A percentile compares a stretch with the other conserved stretches of the same genome.
Conservation (phyloP, 2,329 filamentous ascomycete species). For the Dothidotthia symphoricarpi region DNA sequence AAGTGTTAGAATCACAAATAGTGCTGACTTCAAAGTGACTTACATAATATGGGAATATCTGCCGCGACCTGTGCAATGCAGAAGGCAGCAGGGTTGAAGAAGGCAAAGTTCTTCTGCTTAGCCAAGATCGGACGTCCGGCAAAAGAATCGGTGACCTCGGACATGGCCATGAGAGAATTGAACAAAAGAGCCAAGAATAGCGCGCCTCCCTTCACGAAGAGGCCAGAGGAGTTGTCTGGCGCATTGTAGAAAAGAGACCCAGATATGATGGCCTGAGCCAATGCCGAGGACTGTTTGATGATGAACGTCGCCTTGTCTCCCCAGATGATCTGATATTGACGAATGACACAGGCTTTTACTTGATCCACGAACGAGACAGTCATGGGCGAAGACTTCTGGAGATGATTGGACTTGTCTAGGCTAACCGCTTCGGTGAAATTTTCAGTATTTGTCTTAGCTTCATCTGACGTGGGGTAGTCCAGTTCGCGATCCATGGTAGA, state of each 20-base stretch:
- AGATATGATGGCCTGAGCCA: slow-evolving; percentile 61
- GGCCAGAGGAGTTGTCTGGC: slow-evolving; percentile 55
- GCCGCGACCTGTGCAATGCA: slow-evolving; percentile 67
- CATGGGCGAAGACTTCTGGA: slow-evolving; percentile 56
- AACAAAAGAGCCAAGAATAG: slow-evolving; percentile 64
- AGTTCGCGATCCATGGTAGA: slow-evolving; percentile 56
- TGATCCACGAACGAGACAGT: slow-evolving; percentile 45
- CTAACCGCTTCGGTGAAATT: slow-evolving; percentile 56
- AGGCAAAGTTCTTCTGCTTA: slow-evolving; percentile 80
- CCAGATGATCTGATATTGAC: slow-evolving; percentile 65
- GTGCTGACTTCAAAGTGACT: neutral
- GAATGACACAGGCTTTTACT: slow-evolving; percentile 55
- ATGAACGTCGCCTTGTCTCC: slow-evolving; percentile 64
- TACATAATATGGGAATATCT: slow-evolving; percentile 52
- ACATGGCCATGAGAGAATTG: slow-evolving; percentile 62
- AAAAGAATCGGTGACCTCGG: slow-evolving; percentile 61
- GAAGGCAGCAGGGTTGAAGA: slow-evolving; percentile 81
- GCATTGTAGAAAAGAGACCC: slow-evolving; percentile 69
- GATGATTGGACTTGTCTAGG: slow-evolving; percentile 55
- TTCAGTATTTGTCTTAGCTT: slow-evolving; percentile 40
- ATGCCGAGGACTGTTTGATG: slow-evolving; percentile 60
- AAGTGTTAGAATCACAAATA: neutral
- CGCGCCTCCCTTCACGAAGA: slow-evolving; percentile 64
- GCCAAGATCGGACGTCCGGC: slow-evolving; percentile 74
- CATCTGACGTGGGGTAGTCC: slow-evolving; percentile 55